phyloP scores from a whole-genome alignment of 305 asterid genomes.

The Solanum hybrid region DNA sequence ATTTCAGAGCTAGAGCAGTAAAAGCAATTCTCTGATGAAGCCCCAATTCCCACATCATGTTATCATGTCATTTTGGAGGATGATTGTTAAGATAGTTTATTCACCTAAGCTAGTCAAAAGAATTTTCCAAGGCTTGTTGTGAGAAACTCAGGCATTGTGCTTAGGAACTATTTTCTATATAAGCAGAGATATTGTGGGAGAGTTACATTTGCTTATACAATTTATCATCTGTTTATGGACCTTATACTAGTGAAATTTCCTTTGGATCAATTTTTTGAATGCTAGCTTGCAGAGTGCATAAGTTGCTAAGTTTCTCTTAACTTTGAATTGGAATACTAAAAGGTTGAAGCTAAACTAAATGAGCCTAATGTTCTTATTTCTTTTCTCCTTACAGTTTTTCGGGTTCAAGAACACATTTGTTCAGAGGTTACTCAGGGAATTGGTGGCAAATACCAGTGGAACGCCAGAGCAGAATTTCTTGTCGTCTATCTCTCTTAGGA shows the following conservation, averaged over 20 bases:
- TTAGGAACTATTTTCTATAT: background rate
- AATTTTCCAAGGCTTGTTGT: background rate
- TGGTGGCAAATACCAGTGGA: conserved; percentile 65
- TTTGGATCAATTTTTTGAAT: background rate
- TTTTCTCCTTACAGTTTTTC: conserved; percentile 52
- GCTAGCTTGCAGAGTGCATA: background rate
- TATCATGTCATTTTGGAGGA: background rate
- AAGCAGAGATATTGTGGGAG: background rate
- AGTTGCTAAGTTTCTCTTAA: background rate
- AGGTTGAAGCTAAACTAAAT: background rate
- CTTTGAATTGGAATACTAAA: background rate
- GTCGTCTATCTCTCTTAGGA: conserved; percentile 21
- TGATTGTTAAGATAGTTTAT: background rate
- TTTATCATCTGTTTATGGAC: conserved; percentile 1
- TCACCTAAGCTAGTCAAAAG: background rate
- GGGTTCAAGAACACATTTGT: conserved; percentile 87
- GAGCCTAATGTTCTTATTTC: background rate
- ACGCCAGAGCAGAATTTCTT: conserved; percentile 34
- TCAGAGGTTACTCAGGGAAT: conserved; percentile 75
- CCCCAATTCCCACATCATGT: background rate
- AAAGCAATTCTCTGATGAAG: background rate
- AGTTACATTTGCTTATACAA: background rate
- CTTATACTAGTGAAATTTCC: background rate
- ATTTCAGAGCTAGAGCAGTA: background rate
- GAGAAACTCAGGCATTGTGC: background rate